Evolutionary conservation across 371 early-diverging fungal genomes (phyloP).

Genomic region (Parasitella parasitica): DNA sequence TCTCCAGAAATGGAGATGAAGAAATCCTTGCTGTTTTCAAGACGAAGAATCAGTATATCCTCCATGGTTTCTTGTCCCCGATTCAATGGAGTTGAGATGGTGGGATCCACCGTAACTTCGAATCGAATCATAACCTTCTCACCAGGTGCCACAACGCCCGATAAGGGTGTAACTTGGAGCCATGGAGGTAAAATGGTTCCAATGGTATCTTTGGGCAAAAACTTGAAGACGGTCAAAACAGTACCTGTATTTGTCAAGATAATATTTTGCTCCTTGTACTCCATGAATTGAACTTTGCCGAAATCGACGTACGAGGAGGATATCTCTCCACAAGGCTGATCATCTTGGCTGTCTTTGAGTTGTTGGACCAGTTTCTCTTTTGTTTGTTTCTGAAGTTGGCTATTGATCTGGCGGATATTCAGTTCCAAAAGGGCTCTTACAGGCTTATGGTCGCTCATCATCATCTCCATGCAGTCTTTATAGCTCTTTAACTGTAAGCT

Average conservation of each 20-base stretch:
- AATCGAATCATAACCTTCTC: constrained; percentile 65
- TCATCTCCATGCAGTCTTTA: constrained; percentile 61
- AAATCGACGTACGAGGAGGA: constrained; percentile 67
- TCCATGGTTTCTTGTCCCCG: constrained; percentile 61
- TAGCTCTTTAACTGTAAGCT: constrained; percentile 55
- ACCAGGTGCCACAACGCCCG: constrained; percentile 72
- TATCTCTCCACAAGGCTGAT: constrained; percentile 73
- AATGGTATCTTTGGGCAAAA: constrained; percentile 66
- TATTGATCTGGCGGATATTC: constrained; percentile 55
- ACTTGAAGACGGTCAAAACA: constrained; percentile 68
- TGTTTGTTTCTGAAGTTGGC: constrained; percentile 53
- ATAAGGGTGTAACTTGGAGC: constrained; percentile 65
- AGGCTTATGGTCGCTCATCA: constrained; percentile 92
- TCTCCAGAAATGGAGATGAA: constrained; percentile 75
- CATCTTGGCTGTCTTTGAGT: constrained; percentile 79
- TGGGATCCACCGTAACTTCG: constrained; percentile 66
- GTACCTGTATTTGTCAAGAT: constrained; percentile 78
- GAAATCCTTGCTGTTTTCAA: constrained; percentile 81
- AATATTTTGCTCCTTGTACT: constrained; percentile 55
- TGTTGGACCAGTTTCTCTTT: constrained; percentile 65
- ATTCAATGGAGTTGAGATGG: constrained; percentile 67
- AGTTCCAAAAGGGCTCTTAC: constrained; percentile 72
- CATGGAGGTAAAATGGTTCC: constrained; percentile 59
- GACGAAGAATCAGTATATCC: constrained; percentile 80
- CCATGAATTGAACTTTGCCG: constrained; percentile 76